Base-by-base conservation (phyloP, 1,284 basidiomycete species). In the Athelia psychrophila region DNA sequence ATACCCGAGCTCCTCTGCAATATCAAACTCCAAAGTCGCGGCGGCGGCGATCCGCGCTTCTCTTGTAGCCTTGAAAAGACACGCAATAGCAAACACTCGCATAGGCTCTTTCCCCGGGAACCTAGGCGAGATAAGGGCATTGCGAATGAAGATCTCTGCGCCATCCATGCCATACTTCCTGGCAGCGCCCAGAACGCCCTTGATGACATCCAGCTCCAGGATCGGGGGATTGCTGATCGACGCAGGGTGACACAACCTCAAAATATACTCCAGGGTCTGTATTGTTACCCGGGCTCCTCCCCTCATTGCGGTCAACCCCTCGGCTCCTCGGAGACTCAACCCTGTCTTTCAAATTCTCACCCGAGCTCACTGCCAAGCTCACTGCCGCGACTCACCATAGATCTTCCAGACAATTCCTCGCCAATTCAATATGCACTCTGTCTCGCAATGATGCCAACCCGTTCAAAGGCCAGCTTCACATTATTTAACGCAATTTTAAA, bases 51-150 rank as follows among this genome's bases (percentile, higher is more conserved):
- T 22, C 19, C 48, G 52, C 3, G 62, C 62, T 52, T 71, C 64
- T 1, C 51, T 46, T 33, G 53, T 52, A 19, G 72, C 60, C 1
- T 51, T 54, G 47, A 66, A 59, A 8, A 60, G 61, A 48, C 64
- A 59, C 13, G 72, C 69, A 44, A 76, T 59, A 15, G 67, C 65
- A 48, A 72, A 74, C 5, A 69, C 54, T 13, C 62, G 63, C n/a
- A 74, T 40, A 0, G 76, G 64, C 6, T 68, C 64, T 16, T 54
- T 56, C 15, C 57, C 50, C 16, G 70, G 42, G 45, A 71, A 62
- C 1, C 53, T 52, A 6, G 38, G 8, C 8, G 38, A n/a, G 8
- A 42, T 16, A 16, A 42, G 38, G 38, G 20, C 6, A 6, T n/a
- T 6, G 16, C 6, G 38, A 42, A 42, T 16, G 20, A n/a, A 22